Conservation (phyloP, 2,329 filamentous ascomycete species). For the Pseudogymnoascus sp. region DNA sequence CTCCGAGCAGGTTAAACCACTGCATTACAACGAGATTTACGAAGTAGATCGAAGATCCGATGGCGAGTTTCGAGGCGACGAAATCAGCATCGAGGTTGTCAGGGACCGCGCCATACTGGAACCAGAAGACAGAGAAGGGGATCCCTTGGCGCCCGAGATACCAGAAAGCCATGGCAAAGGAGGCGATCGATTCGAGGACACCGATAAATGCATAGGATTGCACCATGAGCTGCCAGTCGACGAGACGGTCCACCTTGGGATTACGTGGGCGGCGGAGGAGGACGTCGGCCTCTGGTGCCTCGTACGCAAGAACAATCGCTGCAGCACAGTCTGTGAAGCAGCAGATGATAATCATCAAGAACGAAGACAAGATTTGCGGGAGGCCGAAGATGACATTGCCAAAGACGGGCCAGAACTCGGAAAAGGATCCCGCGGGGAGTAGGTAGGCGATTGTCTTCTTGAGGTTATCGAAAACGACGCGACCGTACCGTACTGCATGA, state of each 20-base stretch:
- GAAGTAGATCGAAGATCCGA: conserved; percentile 55
- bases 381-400: conserved; percentile 54
- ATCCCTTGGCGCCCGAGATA: conserved; percentile 55
- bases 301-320: conserved; percentile 65
- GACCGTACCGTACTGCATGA: conserved; percentile 60
- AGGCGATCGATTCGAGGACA: conserved; percentile 48
- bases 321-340: conserved; percentile 72
- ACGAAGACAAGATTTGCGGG: conserved; percentile 50
- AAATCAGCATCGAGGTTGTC: conserved; percentile 40
- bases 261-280: conserved; percentile 60
- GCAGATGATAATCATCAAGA: conserved; percentile 40
- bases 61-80: conserved; percentile 41
- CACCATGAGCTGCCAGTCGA: conserved; percentile 63
- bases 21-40: conserved; percentile 76
- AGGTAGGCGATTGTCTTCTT: conserved; percentile 61
- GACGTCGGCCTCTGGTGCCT: conserved; percentile 68
- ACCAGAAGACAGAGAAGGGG: conserved; percentile 56
- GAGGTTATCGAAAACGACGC: conserved; percentile 69
- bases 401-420: conserved; percentile 54
- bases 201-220: conserved; percentile 67
- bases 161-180: conserved; percentile 60
- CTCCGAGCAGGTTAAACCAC: conserved; percentile 65
- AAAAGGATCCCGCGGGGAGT: conserved; percentile 50
- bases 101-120: conserved; percentile 50
- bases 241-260: conserved; percentile 60